Conservation (phyloP, 805 yeast species). For the Tetrapisispora iriomotensis region DNA sequence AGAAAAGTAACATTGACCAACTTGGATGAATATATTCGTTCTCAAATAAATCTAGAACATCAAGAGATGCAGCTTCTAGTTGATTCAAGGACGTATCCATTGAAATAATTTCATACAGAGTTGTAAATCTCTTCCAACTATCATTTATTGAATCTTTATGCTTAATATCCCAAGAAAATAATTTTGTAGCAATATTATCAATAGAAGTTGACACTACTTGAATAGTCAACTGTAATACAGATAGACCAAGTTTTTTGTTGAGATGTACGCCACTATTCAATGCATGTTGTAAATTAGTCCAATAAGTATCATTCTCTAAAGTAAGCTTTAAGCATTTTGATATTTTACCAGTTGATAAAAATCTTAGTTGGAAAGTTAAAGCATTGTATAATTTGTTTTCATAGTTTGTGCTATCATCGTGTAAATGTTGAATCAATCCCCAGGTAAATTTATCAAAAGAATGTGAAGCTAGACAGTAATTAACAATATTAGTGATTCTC, state of each 20-base stretch:
- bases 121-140: slow-evolving; percentile 64
- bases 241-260: slow-evolving; percentile 55
- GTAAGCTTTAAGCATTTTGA: slow-evolving; percentile 7
- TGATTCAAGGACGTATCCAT: slow-evolving; percentile 83
- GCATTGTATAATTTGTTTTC: slow-evolving; percentile 34
- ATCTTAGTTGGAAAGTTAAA: slow-evolving; percentile 47
- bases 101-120: slow-evolving; percentile 71
- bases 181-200: slow-evolving; percentile 6
- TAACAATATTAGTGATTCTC: slow-evolving; percentile 35
- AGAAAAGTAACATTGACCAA: slow-evolving; percentile 66
- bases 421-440: slow-evolving; percentile 35
- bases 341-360: slow-evolving; percentile 26
- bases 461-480: slow-evolving; percentile 8
- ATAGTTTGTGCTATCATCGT: slow-evolving; percentile 21
- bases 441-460: slow-evolving; percentile 33
- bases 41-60: slow-evolving; percentile 45
- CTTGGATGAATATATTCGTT: slow-evolving; percentile 49
- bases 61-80: slow-evolving; percentile 63
- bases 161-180: slow-evolving; percentile 13
- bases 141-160: slow-evolving; percentile 27
- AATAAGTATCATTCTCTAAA: slow-evolving; percentile 32
- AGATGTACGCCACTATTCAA: slow-evolving; percentile 51
- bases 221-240: slow-evolving; percentile 54
- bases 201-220: slow-evolving; percentile 30
- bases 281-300: slow-evolving; percentile 50